A percentile compares a stretch with the other conserved stretches of the same genome.
Evolutionary conservation across 106 monocot species (phyloP).

Genomic region (Alisma plantagoaquatica): DNA sequence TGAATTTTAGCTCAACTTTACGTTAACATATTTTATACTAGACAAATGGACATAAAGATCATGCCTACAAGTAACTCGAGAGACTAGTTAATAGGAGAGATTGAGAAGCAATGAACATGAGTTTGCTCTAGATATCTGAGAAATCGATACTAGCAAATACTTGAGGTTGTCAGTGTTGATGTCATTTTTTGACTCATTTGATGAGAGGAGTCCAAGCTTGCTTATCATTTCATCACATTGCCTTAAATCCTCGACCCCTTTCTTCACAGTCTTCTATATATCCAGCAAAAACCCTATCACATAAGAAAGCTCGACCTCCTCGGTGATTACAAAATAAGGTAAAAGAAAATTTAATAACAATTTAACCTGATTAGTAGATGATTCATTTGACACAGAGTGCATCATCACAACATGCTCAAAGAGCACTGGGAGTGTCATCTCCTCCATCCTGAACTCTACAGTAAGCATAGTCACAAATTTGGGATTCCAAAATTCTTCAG

Average conservation of each 20-base stretch:
- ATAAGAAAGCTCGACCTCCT: background rate
- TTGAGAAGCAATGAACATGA: no score
- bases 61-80: no score
- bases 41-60: no score
- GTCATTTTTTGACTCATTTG: constrained; percentile 89
- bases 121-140: no score
- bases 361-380: constrained; percentile 53
- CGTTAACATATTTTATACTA: no score
- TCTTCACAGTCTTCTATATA: constrained; percentile 35
- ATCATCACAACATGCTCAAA: constrained; percentile 68
- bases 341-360: no score
- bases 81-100: no score
- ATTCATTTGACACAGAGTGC: constrained; percentile 46
- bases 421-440: constrained; percentile 66
- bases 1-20: no score
- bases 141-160: constrained; percentile 89
- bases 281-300: background rate
- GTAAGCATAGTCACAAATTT: no score
- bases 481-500: no score
- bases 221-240: constrained; percentile 83
- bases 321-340: no score
- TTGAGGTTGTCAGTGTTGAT: constrained; percentile 91
- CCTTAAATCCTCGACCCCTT: constrained; percentile 43
- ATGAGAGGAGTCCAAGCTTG: constrained; percentile 81
- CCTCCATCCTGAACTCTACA: constrained; percentile 39